Base-by-base conservation (phyloP, 1,139 yeast species). In the Nematodospora anomalae region DNA sequence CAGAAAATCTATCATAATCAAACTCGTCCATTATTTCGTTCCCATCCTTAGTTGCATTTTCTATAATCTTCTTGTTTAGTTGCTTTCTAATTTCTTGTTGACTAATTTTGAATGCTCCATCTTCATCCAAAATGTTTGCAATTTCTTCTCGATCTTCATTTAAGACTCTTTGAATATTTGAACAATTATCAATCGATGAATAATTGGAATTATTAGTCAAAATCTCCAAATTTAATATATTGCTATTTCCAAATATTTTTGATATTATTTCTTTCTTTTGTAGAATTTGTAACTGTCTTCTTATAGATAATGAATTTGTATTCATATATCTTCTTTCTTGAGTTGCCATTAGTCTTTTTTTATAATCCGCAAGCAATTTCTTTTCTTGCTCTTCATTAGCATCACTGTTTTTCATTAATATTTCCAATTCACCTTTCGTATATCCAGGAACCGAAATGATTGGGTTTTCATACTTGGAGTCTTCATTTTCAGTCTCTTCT, bases 81-180 rank as follows among this genome's bases (percentile, higher is more conserved):
- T 25, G 24, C 11, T 26, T 36, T 16, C 28, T 45, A 2, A 62
- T 51, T 29, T 62, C 69, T 22, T 51, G 51, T 35, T 64, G 46
- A n/a, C 52, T 50, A n/a, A 51, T 43, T 18, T 51, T 50, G 42
- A 53, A 68, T 6, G 59, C 58, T 29, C 57, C 54, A 37, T 71
- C 73, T 40, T 68, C 72, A 16, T 59, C 62, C 16, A 68, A 34
- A 13, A 70, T 45, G 29, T 50, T 49, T 21, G 52, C 43, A 12
- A 70, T 65, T 43, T 71, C 76, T 32, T 64, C 71, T 38, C 64
- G 63, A 42, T 71, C 76, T 45, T 68, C 74, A 41, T 62, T 67
- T 34, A 64, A 66, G 10, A 69, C 60, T 47, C 63, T 67, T 38
- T 66, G 69, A 5, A 63, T 57, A 42, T 60, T 67, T 43, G 64